A percentile compares a stretch with the other conserved stretches of the same genome.
Evolutionary conservation across 2,329 filamentous ascomycete species (phyloP).

Genomic region (Ophiostoma tasmaniense): DNA sequence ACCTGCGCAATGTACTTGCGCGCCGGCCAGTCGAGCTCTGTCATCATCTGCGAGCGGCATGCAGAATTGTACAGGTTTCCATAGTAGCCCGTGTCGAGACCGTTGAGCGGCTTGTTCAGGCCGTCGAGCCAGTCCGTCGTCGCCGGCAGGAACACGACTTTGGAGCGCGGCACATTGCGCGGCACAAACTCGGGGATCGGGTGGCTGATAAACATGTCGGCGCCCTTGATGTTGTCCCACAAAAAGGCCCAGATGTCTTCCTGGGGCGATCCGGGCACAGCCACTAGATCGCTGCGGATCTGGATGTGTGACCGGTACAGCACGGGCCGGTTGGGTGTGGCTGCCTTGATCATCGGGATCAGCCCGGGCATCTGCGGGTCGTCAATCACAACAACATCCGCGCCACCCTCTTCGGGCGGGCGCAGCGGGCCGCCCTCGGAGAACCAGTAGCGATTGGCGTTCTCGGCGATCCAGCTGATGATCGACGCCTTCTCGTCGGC

Average conservation of each 20-base stretch:
- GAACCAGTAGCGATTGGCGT: slow-evolving; percentile 68
- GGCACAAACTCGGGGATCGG: slow-evolving; percentile 71
- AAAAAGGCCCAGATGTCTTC: slow-evolving; percentile 67
- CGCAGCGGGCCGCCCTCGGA: slow-evolving; percentile 57
- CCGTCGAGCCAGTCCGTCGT: slow-evolving; percentile 81
- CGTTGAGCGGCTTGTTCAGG: slow-evolving; percentile 64
- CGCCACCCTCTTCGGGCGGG: slow-evolving; percentile 58
- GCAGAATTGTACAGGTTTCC: slow-evolving; percentile 61
- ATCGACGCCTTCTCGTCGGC: slow-evolving; percentile 54
- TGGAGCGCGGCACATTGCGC: slow-evolving; percentile 51
- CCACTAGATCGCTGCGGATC: slow-evolving; percentile 64
- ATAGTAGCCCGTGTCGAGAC: slow-evolving; percentile 66
- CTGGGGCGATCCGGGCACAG: slow-evolving; percentile 55
- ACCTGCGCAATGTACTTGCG: slow-evolving; percentile 72
- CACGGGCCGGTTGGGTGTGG: slow-evolving; percentile 64
- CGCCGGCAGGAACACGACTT: slow-evolving; percentile 67
- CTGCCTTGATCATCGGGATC: slow-evolving; percentile 63
- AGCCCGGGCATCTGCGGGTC: slow-evolving; percentile 79
- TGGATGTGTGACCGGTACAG: slow-evolving; percentile 80
- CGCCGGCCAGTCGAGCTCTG: slow-evolving; percentile 48
- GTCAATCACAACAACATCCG: slow-evolving; percentile 69
- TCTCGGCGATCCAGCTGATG: slow-evolving; percentile 62
- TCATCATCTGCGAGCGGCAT: slow-evolving; percentile 51
- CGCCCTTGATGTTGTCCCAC: slow-evolving; percentile 60
- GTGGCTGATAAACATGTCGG: slow-evolving; percentile 75